These are phyloP conservation scores for Gossypium gossypioides DNA, from an alignment of 441 rosid genomes.

Conservation along the genomic window DNA sequence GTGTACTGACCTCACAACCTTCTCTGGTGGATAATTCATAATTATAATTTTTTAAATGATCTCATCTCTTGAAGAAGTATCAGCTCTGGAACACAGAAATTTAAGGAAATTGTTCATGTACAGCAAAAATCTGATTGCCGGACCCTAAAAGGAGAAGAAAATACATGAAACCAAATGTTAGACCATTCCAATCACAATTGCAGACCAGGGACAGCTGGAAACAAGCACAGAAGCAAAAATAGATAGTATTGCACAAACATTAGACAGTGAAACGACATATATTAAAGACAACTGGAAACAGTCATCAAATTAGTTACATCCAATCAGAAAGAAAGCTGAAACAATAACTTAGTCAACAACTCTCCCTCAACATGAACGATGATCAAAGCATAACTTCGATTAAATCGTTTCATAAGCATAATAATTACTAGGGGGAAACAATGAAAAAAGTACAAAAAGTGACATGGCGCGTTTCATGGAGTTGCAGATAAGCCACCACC, in stretches of 20 bases:
- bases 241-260: neutral
- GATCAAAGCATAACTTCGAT: neutral
- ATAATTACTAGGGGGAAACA: neutral
- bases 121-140: neutral
- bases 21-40: conserved; percentile 1
- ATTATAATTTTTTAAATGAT: neutral
- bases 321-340: neutral
- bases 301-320: neutral
- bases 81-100: conserved; percentile 7
- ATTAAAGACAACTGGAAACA: neutral
- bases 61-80: neutral
- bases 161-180: neutral
- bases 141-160: neutral
- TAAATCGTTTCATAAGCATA: neutral
- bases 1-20: conserved; percentile 11
- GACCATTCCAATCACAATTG: neutral
- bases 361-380: neutral
- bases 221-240: neutral
- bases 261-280: neutral
- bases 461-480: neutral
- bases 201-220: neutral
- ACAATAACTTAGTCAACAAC: neutral
- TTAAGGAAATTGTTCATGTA: conserved; percentile 17
- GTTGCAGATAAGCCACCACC: neutral
- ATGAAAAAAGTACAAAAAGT: neutral